Base-by-base conservation (phyloP, 208 protist genomes). In the Kentomonas sorsogonicus region DNA sequence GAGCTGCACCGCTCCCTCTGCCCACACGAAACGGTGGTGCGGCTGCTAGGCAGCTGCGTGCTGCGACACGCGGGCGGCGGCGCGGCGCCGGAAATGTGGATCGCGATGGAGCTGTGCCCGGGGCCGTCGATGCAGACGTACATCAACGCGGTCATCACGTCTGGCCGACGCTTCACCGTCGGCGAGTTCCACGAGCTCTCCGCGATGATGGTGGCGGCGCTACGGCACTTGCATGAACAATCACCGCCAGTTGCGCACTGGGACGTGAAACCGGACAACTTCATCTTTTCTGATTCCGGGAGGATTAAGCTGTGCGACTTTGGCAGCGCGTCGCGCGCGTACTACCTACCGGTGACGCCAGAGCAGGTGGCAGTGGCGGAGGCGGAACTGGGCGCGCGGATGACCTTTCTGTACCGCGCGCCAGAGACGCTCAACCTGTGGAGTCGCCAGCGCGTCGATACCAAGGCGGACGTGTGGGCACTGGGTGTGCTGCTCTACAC, bases 371-470 rank as follows among this genome's bases (percentile, higher is more conserved):
- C 38, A 23, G 51, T 68, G 15, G 77, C 85, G 0, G 90, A 97
- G 59, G 67, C 66, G 10, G 79, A 94, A 41, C 79, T 97, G 10
- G 73, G 84, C 16, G 53, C 64, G 40, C 76, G 75, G 48, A 98
- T 97, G 59, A 98, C 95, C 0, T 38, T 95, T 15, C 62, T 79
- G 1, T 98, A 97, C 66, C 72, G 96, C 11, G 58, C 94, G n/a
- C 97, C 97, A 0, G 97, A 98, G 55, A 95, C 97, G 65, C 53
- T 96, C 20, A 95, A 98, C 66, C 68, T 98, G 25, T 98, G 89
- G 74, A 66, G 69, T 27, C 74, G 80, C 15, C 60, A 96, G 9
- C 48, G 57, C 1, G 89, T 98, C 13, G 83, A 82, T 38, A 83
- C 86, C 7, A 96, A 97, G 39, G 74, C 69, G 10, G 97, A 98